These are phyloP conservation scores for Pleoardoris graminearum DNA, from an alignment of 2,329 filamentous ascomycete species.

Conservation along the genomic window DNA sequence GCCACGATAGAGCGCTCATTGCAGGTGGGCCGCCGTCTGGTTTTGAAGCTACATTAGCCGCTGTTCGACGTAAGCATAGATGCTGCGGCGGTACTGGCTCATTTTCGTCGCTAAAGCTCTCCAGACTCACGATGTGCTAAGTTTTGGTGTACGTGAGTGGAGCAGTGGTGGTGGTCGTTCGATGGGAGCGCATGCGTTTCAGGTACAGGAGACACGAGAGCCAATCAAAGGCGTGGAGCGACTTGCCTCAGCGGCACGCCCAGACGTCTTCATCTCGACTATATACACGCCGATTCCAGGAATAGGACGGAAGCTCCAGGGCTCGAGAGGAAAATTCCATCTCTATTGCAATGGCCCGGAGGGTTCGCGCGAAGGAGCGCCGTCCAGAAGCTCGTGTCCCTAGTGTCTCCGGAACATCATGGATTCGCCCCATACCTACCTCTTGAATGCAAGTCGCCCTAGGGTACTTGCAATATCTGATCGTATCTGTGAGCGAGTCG, in stretches of 20 bases:
- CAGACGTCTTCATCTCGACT: conserved; percentile 2
- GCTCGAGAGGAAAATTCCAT: background rate
- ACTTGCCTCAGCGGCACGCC: background rate
- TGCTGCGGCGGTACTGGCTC: conserved; percentile 34
- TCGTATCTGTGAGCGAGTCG: too few relatives aligned
- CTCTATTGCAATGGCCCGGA: background rate
- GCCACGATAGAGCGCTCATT: conserved; percentile 30
- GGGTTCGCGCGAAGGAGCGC: background rate
- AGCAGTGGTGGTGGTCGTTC: conserved; percentile 37
- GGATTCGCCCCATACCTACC: too few relatives aligned
- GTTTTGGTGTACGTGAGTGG: conserved; percentile 18
- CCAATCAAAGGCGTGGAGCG: conserved; percentile 25
- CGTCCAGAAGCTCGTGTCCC: too few relatives aligned
- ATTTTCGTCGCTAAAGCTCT: conserved; percentile 28
- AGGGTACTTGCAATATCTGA: too few relatives aligned
- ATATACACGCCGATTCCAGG: background rate
- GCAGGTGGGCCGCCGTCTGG: conserved; percentile 29
- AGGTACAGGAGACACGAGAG: conserved; percentile 6
- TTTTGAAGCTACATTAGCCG: conserved; percentile 47
- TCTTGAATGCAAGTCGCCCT: too few relatives aligned
- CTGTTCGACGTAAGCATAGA: conserved; percentile 43
- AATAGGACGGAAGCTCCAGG: conserved; percentile 4
- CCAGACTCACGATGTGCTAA: conserved; percentile 30
- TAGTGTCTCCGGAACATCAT: too few relatives aligned
- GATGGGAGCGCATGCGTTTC: conserved; percentile 29